Evolutionary conservation across 1,139 yeast species (phyloP).

Genomic region (Scheffersomyces lignicola): DNA sequence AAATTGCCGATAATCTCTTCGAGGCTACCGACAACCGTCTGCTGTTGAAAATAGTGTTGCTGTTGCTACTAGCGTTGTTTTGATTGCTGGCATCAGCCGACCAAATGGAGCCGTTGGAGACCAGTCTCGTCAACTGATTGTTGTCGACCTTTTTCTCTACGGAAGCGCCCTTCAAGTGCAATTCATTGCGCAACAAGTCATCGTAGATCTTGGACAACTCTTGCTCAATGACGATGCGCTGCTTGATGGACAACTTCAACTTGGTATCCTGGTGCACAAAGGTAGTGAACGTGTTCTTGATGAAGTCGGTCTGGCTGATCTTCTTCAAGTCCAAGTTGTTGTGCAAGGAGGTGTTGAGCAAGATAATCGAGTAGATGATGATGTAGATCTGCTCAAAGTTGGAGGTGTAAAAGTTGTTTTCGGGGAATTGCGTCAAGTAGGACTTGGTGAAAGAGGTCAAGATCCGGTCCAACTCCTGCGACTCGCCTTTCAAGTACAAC

Average conservation of each 20-base stretch:
- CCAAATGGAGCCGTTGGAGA: constrained; percentile 39
- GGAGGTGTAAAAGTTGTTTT: constrained; percentile 48
- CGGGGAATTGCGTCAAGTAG: constrained; percentile 57
- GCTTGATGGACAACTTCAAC: constrained; percentile 35
- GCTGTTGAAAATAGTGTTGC: background rate
- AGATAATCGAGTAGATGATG: constrained; percentile 68
- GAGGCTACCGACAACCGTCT: background rate
- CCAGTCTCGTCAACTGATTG: constrained; percentile 27
- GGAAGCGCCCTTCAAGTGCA: constrained; percentile 36
- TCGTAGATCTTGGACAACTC: constrained; percentile 45
- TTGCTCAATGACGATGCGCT: constrained; percentile 42
- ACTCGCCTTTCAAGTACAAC: constrained; percentile 76
- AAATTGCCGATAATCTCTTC: background rate
- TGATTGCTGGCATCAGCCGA: constrained; percentile 32
- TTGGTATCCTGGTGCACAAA: constrained; percentile 38
- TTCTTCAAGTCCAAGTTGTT: constrained; percentile 42
- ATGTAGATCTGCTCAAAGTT: constrained; percentile 69
- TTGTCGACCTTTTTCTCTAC: constrained; percentile 4
- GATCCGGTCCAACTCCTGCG: constrained; percentile 78
- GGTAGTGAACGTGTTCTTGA: constrained; percentile 54
- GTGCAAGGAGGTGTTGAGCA: constrained; percentile 71
- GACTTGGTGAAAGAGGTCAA: constrained; percentile 68
- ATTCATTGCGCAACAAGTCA: constrained; percentile 37
- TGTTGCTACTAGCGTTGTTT: background rate
- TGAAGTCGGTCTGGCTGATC: constrained; percentile 50